Evolutionary conservation across 768 basidiomycete genomes (phyloP).

Genomic region (Melanogaster broomeanus): DNA sequence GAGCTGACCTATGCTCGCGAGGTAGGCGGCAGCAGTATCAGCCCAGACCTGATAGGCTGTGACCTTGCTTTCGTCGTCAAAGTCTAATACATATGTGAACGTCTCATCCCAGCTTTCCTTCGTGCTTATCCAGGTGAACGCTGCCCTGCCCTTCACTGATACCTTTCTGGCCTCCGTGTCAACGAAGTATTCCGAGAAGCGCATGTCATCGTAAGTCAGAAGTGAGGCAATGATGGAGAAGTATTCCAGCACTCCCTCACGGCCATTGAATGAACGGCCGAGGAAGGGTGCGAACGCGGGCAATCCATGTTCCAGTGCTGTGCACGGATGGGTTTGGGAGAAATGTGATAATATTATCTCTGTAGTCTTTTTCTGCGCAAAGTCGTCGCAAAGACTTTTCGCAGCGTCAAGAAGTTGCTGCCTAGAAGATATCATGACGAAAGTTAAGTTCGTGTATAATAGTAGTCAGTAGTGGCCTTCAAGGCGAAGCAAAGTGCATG

Average conservation of each 20-base stretch:
- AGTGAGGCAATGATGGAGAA: conserved; percentile 48
- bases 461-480: not conserved
- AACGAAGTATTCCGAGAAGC: conserved; percentile 56
- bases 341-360: conserved; percentile 52
- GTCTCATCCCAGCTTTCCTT: conserved; percentile 60
- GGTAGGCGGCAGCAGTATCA: conserved; percentile 64
- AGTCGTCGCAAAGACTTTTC: conserved; percentile 50
- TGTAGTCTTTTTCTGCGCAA: conserved; percentile 45
- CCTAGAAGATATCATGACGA: conserved; percentile 28
- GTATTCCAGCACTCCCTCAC: conserved; percentile 46
- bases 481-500: not conserved
- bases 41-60: conserved; percentile 67
- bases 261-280: conserved; percentile 50
- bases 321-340: conserved; percentile 43
- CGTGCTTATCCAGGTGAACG: conserved; percentile 57
- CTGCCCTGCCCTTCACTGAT: conserved; percentile 53
- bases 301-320: conserved; percentile 58
- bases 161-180: conserved; percentile 52
- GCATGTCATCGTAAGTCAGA: conserved; percentile 52
- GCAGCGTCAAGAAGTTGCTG: conserved; percentile 45
- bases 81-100: conserved; percentile 61
- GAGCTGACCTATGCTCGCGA: conserved; percentile 55
- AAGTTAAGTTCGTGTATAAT: not conserved
- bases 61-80: conserved; percentile 58
- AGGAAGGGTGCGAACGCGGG: conserved; percentile 59